These are phyloP conservation scores for Reutealis trisperma DNA, from an alignment of 345 rosid species.

Conservation along the genomic window DNA sequence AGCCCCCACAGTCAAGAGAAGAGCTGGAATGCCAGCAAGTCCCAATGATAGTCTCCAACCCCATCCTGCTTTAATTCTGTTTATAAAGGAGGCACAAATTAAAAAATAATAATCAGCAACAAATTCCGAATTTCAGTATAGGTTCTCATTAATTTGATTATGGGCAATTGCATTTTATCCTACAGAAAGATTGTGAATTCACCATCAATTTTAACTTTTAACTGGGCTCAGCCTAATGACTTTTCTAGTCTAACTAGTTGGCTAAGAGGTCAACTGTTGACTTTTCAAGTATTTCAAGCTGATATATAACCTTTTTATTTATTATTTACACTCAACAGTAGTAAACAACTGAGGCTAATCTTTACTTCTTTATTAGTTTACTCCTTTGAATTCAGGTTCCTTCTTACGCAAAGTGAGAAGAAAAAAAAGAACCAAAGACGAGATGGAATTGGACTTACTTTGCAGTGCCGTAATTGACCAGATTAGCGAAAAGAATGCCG, in stretches of 20 bases:
- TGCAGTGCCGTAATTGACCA: constrained; percentile 89
- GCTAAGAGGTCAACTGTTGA: neutral
- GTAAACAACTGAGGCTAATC: no score
- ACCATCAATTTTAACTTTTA: no score
- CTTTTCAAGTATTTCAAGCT: neutral
- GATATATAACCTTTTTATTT: neutral
- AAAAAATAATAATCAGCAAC: neutral
- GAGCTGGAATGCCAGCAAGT: constrained; percentile 85
- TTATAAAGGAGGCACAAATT: neutral
- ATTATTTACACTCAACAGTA: no score
- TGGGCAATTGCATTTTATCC: no score
- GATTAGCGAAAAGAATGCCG: constrained; percentile 88
- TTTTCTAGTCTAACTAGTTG: neutral
- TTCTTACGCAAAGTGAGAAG: neutral
- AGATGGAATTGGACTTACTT: constrained; percentile 49
- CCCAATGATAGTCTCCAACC: constrained; percentile 96
- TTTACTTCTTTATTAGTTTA: neutral
- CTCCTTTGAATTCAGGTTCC: neutral
- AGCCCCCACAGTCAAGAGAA: constrained; percentile 75
- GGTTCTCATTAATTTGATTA: no score
- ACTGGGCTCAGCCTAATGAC: no score
- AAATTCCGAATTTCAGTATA: neutral
- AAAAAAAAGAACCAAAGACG: neutral
- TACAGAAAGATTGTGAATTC: no score
- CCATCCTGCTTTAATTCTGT: constrained; percentile 81